Percentiles rank a stretch among this genome's conserved stretches.
Evolutionary conservation across 441 rosid species (phyloP).

Genomic region (Biscutella laevigata): DNA sequence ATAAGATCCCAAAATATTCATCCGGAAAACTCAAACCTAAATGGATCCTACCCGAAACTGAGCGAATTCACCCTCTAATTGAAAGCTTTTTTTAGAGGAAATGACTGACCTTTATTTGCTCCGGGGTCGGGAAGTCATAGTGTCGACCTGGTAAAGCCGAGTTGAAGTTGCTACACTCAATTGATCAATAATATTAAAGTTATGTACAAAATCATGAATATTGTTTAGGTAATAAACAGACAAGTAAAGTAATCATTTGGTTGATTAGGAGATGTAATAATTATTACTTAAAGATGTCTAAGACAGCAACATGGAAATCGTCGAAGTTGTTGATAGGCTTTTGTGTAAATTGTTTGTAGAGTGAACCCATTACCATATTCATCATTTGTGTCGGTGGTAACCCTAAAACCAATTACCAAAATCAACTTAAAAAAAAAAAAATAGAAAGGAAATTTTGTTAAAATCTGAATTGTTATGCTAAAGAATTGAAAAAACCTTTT

Average conservation of each 20-base stretch:
- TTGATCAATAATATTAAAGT: not conserved
- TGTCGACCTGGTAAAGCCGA: conserved; percentile 82
- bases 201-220: not conserved
- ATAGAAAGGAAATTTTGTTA: not conserved
- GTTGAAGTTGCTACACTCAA: conserved; percentile 51
- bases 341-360: conserved; percentile 45
- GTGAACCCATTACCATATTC: conserved; percentile 46
- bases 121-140: conserved; percentile 52
- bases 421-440: not conserved
- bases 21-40: too few relatives aligned
- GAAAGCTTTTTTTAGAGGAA: too few relatives aligned
- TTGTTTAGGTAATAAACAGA: too few relatives aligned
- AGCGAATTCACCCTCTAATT: too few relatives aligned
- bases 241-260: too few relatives aligned
- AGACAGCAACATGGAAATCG: conserved; percentile 62
- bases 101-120: conserved; percentile 42
- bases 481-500: conserved; percentile 34
- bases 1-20: too few relatives aligned
- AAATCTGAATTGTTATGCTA: not conserved
- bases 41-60: too few relatives aligned
- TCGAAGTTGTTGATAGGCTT: conserved; percentile 41
- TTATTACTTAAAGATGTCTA: conserved; percentile 77
- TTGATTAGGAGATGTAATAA: too few relatives aligned
- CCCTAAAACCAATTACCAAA: conserved; percentile 22
- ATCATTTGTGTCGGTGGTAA: conserved; percentile 47